These are phyloP conservation scores for Phoenix roebelenii DNA, from an alignment of 176 grass and related monocot genomes.

Conservation along the genomic window DNA sequence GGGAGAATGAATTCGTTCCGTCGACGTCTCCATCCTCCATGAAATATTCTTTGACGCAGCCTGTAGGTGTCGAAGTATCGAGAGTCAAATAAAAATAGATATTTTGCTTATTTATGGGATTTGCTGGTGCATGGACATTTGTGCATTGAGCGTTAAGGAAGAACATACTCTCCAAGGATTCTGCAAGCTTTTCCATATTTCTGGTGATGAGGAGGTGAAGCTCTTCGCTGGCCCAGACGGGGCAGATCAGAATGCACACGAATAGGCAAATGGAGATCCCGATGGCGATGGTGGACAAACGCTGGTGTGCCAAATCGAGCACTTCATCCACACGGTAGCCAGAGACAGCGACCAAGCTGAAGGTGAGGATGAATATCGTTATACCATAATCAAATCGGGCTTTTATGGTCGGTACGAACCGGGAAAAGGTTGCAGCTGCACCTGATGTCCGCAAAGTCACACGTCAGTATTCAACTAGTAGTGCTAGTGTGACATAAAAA, in stretches of 20 bases:
- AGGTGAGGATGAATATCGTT: constrained; percentile 92
- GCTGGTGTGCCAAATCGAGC: constrained; percentile 39
- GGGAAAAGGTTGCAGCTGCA: constrained; percentile 67
- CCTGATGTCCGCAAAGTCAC: constrained; percentile 27
- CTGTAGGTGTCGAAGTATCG: not conserved
- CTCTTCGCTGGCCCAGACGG: constrained; percentile 79
- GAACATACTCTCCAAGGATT: constrained; percentile 39
- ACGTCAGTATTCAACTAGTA: too few species aligned
- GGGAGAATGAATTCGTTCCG: constrained; percentile 7
- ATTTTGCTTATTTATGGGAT: too few species aligned
- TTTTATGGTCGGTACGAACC: constrained; percentile 76
- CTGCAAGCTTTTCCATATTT: constrained; percentile 83
- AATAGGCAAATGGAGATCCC: constrained; percentile 59
- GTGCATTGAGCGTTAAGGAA: too few species aligned
- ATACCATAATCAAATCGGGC: constrained; percentile 84
- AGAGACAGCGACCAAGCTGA: constrained; percentile 78
- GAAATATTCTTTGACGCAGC: constrained; percentile 60
- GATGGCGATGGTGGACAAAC: constrained; percentile 53
- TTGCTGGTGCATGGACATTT: too few species aligned
- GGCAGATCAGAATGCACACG: constrained; percentile 45
- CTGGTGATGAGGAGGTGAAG: constrained; percentile 50
- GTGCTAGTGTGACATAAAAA: too few species aligned
- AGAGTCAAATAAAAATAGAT: too few species aligned
- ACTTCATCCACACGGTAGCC: constrained; percentile 72
- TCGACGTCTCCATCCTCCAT: not conserved